phyloP scores from a whole-genome alignment of 2,329 filamentous ascomycete species.

The Cytospora piceicola region DNA sequence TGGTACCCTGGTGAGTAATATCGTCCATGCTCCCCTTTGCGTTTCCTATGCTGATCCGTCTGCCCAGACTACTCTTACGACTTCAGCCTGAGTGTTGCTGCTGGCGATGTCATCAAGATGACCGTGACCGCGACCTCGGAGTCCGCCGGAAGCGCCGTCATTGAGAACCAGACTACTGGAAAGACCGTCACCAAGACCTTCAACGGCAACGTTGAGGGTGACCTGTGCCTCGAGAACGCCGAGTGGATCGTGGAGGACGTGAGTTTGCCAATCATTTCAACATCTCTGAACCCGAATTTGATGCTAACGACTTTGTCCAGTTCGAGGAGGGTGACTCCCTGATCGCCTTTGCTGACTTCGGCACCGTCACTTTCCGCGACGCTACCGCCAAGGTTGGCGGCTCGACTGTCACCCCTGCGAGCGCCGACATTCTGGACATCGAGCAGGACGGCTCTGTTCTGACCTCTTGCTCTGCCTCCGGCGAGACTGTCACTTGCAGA shows the following conservation, averaged over 20 bases:
- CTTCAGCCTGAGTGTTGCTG: conserved; percentile 15
- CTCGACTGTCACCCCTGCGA: conserved; percentile 38
- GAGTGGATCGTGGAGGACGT: conserved; percentile 64
- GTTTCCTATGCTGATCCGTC: background rate
- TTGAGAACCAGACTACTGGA: conserved; percentile 55
- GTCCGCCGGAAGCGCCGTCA: conserved; percentile 45
- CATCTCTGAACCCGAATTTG: background rate
- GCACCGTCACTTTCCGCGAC: conserved; percentile 46
- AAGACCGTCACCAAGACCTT: conserved; percentile 54
- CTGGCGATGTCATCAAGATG: conserved; percentile 31
- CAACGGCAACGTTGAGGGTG: conserved; percentile 34
- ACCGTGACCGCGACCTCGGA: conserved; percentile 41
- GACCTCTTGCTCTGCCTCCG: conserved; percentile 6
- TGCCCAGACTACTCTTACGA: conserved; percentile 45
- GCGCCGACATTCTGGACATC: conserved; percentile 45
- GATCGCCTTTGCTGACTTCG: conserved; percentile 51
- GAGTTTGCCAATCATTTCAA: background rate
- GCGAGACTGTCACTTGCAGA: background rate
- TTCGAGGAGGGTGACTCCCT: conserved; percentile 44
- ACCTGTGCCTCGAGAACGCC: conserved; percentile 48
- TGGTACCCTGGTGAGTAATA: conserved; percentile 51
- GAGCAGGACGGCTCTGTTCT: conserved; percentile 18
- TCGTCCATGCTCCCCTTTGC: background rate
- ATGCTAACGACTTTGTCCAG: background rate
- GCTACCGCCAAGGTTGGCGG: conserved; percentile 38